phyloP scores from a whole-genome alignment of 1,284 basidiomycete species.

The Cutaneotrichosporon spelunceum region DNA sequence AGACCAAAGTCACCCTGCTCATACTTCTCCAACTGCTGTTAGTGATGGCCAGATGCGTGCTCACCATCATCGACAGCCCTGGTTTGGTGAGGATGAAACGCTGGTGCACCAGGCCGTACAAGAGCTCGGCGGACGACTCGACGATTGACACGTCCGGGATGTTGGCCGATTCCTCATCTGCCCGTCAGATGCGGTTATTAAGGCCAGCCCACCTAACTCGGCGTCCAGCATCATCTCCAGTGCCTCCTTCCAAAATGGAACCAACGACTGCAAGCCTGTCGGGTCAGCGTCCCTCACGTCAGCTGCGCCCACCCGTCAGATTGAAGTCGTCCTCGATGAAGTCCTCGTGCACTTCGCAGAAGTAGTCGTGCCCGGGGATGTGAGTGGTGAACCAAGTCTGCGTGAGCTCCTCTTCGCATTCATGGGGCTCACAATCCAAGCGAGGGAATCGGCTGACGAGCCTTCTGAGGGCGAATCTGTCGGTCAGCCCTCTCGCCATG shows the following conservation, averaged over 20 bases:
- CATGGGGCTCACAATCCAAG: constrained; percentile 50
- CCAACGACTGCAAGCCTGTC: constrained; percentile 80
- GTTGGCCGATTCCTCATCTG: constrained; percentile 82
- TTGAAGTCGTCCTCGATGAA: constrained; percentile 99
- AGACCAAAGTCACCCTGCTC: constrained; percentile 87
- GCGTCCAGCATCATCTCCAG: constrained; percentile 99
- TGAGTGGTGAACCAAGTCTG: constrained; percentile 82
- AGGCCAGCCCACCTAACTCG: constrained; percentile 75
- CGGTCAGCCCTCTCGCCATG: background rate
- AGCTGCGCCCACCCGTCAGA: constrained; percentile 60
- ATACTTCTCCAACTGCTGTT: constrained; percentile 83
- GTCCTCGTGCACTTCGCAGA: constrained; percentile 94
- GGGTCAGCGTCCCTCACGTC: background rate
- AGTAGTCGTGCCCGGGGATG: constrained; percentile 97
- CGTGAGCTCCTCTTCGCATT: background rate
- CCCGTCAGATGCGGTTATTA: constrained; percentile 8
- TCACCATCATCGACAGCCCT: constrained; percentile 91
- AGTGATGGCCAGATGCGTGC: constrained; percentile 10
- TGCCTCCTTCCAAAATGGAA: constrained; percentile 97
- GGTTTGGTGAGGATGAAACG: constrained; percentile 92
- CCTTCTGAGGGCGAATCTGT: constrained; percentile 50
- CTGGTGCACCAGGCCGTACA: constrained; percentile 97
- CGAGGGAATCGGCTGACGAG: constrained; percentile 50
- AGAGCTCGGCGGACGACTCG: constrained; percentile 92
- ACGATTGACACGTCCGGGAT: constrained; percentile 89